These are phyloP conservation scores for Sphagnurus paluster DNA, from an alignment of 1,284 basidiomycete species.

Conservation along the genomic window DNA sequence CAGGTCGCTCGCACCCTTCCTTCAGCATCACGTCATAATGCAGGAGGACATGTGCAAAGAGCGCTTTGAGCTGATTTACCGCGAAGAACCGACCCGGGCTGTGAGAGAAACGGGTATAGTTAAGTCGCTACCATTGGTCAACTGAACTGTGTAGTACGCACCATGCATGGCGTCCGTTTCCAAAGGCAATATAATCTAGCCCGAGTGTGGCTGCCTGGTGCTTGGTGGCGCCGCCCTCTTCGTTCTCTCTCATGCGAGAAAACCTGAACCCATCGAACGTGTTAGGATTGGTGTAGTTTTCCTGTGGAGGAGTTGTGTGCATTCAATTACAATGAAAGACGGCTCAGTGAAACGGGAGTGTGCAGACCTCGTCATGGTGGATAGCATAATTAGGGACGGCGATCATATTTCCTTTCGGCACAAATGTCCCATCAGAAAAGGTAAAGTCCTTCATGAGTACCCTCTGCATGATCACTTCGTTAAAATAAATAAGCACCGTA, in stretches of 20 bases:
- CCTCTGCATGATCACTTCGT: conserved; percentile 25
- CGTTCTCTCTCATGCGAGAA: conserved; percentile 28
- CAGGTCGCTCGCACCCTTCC: conserved; percentile 10
- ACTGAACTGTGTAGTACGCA: too few species aligned
- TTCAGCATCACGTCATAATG: conserved; percentile 38
- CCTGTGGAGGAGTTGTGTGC: conserved; percentile 8
- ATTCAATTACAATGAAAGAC: too few species aligned
- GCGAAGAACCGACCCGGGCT: conserved; percentile 38
- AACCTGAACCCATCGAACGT: conserved; percentile 39
- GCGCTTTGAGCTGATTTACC: conserved; percentile 36
- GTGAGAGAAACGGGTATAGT: neutral
- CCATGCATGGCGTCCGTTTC: conserved; percentile 43
- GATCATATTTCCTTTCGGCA: conserved; percentile 35
- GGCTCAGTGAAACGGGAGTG: too few species aligned
- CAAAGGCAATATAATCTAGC: conserved; percentile 40
- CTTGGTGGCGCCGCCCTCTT: conserved; percentile 26
- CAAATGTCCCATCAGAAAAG: conserved; percentile 37
- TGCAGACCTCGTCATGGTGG: conserved; percentile 32
- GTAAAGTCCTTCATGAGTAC: conserved; percentile 37
- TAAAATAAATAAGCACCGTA: neutral
- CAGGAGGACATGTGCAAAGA: conserved; percentile 36
- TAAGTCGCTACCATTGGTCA: too few species aligned
- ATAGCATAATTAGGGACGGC: conserved; percentile 26
- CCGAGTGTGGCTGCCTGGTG: conserved; percentile 36
- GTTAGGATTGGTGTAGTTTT: conserved; percentile 26